These are phyloP conservation scores for Starmera pachycereana DNA, from an alignment of 805 yeast genomes.

Conservation along the genomic window DNA sequence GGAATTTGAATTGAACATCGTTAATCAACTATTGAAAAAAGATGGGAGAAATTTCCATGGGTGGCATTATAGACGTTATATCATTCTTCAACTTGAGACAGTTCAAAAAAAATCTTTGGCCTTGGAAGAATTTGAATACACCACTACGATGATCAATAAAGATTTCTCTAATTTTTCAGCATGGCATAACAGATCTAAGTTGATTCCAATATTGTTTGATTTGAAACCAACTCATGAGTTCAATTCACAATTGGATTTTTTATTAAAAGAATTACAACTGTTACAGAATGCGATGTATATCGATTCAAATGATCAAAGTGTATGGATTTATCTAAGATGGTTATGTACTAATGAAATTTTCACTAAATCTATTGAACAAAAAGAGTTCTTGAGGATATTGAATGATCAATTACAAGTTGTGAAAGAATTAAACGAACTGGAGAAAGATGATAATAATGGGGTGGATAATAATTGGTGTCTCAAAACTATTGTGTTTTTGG, in stretches of 20 bases:
- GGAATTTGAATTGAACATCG: slow-evolving; percentile 61
- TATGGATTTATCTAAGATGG: slow-evolving; percentile 89
- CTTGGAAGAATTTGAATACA: slow-evolving; percentile 59
- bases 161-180: slow-evolving; percentile 93
- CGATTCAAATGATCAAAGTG: slow-evolving; percentile 90
- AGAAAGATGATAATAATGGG: slow-evolving; percentile 51
- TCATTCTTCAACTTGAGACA: slow-evolving; percentile 32
- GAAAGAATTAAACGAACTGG: slow-evolving; percentile 59
- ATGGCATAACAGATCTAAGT: slow-evolving; percentile 80
- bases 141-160: slow-evolving; percentile 66
- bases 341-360: slow-evolving; percentile 32
- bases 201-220: slow-evolving; percentile 44
- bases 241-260: slow-evolving; percentile 24
- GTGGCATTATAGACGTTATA: slow-evolving; percentile 84
- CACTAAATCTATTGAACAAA: slow-evolving; percentile 13
- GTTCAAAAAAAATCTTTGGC: slow-evolving; percentile 20
- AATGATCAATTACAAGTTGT: slow-evolving; percentile 36
- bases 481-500: slow-evolving; percentile 43
- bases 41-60: slow-evolving; percentile 91
- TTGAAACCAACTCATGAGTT: slow-evolving; percentile 12
- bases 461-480: slow-evolving; percentile 69
- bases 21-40: slow-evolving; percentile 51
- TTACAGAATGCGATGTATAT: slow-evolving; percentile 80
- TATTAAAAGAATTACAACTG: slow-evolving; percentile 51
- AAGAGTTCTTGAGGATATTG: slow-evolving; percentile 29